A percentile compares a stretch with the other conserved stretches of the same genome.
Evolutionary conservation across 2,329 filamentous ascomycete genomes (phyloP).

Genomic region (Peltaster fructicola): DNA sequence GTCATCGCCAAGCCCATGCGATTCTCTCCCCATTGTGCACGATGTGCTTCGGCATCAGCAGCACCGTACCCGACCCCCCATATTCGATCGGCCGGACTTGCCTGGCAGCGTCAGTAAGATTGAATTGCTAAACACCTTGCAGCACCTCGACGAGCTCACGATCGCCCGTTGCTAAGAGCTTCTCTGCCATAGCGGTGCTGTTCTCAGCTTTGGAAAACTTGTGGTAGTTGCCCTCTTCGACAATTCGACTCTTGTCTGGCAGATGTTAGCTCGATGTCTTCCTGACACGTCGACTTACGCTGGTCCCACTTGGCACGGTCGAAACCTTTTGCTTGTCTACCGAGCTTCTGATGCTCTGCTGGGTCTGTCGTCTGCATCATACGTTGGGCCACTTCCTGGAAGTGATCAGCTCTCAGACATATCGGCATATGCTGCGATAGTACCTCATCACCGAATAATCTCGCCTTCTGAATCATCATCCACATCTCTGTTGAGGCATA

Average conservation of each 20-base stretch:
- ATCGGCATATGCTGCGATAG: too few relatives aligned
- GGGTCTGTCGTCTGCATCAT: constrained; percentile 34
- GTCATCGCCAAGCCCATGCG: constrained; percentile 45
- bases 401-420: constrained; percentile 1
- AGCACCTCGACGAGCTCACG: constrained; percentile 45
- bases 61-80: constrained; percentile 49
- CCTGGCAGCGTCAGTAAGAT: constrained; percentile 11
- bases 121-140: constrained; percentile 1
- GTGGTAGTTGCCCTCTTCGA: constrained; percentile 37
- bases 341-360: constrained; percentile 34
- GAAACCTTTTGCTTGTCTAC: constrained; percentile 38
- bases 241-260: constrained; percentile 34
- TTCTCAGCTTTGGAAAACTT: constrained; percentile 37
- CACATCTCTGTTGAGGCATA: constrained; percentile 28
- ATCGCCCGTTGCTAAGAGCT: constrained; percentile 40
- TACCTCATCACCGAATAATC: constrained; percentile 24
- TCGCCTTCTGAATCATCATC: constrained; percentile 32
- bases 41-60: constrained; percentile 29
- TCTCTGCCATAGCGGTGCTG: constrained; percentile 26
- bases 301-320: constrained; percentile 33
- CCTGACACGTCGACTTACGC: too few relatives aligned
- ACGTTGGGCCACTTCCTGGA: constrained; percentile 23
- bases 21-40: constrained; percentile 44
- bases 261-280: background rate
- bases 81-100: constrained; percentile 37